A percentile compares a stretch with the other conserved stretches of the same genome.
phyloP scores from a whole-genome alignment of 1,284 basidiomycete species.

The Rhodotorula sp. region DNA sequence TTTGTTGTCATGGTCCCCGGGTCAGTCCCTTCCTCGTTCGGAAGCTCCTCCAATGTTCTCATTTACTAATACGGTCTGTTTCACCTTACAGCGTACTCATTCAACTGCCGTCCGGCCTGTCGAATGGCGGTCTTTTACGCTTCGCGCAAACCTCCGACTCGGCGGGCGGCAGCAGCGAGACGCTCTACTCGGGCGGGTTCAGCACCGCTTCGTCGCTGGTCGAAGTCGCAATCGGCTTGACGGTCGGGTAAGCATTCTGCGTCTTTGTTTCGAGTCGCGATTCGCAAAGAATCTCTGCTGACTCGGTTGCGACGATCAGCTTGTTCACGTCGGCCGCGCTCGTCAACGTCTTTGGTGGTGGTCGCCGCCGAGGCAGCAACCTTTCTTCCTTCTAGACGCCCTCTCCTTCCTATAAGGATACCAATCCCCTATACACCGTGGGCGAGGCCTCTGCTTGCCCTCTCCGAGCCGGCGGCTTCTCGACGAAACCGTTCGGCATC shows the following conservation, averaged over 20 bases:
- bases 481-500: no score
- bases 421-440: not conserved
- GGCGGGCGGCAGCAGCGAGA: constrained; percentile 48
- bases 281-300: not conserved
- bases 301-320: not conserved
- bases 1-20: constrained; percentile 65
- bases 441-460: not conserved
- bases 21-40: constrained; percentile 50
- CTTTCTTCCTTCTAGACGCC: constrained; percentile 38
- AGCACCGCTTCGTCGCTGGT: constrained; percentile 53
- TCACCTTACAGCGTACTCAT: constrained; percentile 61
- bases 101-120: constrained; percentile 83
- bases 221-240: constrained; percentile 56
- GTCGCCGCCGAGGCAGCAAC: constrained; percentile 39
- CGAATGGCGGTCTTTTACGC: constrained; percentile 76
- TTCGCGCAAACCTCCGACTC: constrained; percentile 58
- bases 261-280: not conserved
- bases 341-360: constrained; percentile 37
- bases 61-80: constrained; percentile 31
- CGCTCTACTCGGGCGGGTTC: constrained; percentile 63
- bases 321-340: constrained; percentile 15
- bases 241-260: constrained; percentile 62
- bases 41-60: not conserved
- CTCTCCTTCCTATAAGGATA: no score
- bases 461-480: not conserved